Base-by-base conservation (phyloP, 2,329 filamentous ascomycete species). In the Taxawa tesnikishii region DNA sequence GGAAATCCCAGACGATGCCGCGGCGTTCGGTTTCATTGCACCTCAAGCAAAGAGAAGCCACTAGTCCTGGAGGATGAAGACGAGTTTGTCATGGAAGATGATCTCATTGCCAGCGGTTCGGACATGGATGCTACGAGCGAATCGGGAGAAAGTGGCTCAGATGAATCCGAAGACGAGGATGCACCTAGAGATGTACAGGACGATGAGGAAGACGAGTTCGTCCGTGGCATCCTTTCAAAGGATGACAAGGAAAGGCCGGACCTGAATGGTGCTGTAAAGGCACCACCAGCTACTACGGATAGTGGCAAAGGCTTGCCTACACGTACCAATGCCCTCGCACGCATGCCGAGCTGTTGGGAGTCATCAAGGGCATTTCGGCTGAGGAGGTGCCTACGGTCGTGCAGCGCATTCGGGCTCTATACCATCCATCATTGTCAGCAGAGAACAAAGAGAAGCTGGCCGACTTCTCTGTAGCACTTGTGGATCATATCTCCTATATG, bases 61-160 rank as follows among this genome's bases (percentile, higher is more conserved):
- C 47, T 85, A 12, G 82, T 76, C 5, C 78, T 93, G 19, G 85
- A 94, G 42, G 88, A 94, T 44, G 88, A 96, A 51, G 88, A 96
- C 46, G 84, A 94, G 45, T 96, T 96, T 47, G 53, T 88, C 15
- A 76, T 94, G 39, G 88, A 96, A 37, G 83, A 90, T 40, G 80
- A 93, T 48, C 67, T 96, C 11, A 70, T 94, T 19, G 85, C 85
- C 9, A 87, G 78, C 43, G 82, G 76, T 23, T 88, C 83, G 3
- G 62, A 66, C 28, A 47, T 51, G n/a, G 39, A 42, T 3, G 37
- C 29, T 6, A 46, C 44, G 56, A 13, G 58, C 49, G 31, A 26
- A 7, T 39, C 37, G 3, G 38, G 31, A n/a, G 49, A 48, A 1
- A 46, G 43, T 12, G 50, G 36, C n/a, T 49, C 49, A 6, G 53